Conservation (phyloP, 768 basidiomycete species). For the Panellus pusillus region DNA sequence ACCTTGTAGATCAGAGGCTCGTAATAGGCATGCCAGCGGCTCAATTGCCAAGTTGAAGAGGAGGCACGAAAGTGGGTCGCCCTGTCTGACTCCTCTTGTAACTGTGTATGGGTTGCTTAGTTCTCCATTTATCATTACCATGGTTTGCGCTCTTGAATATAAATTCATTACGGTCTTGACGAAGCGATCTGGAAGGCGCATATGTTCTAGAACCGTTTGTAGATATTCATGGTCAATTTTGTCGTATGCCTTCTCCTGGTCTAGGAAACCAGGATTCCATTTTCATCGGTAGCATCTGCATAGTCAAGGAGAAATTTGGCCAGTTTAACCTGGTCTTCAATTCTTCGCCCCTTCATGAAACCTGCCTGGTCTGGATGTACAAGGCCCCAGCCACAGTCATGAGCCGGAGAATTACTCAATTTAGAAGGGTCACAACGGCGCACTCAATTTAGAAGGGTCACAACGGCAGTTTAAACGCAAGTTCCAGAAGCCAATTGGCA, state of each 20-base stretch:
- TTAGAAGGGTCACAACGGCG: no score
- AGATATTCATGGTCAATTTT: slow-evolving; percentile 22
- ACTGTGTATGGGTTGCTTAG: slow-evolving; percentile 19
- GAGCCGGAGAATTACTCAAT: no score
- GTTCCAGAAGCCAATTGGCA: no score
- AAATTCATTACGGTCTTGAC: slow-evolving; percentile 20
- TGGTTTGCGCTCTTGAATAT: slow-evolving; percentile 14
- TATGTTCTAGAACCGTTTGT: background rate
- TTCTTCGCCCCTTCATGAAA: slow-evolving; percentile 24
- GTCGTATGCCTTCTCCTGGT: slow-evolving; percentile 20
- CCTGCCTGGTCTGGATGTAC: slow-evolving; percentile 17
- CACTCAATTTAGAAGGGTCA: no score
- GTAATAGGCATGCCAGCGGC: slow-evolving; percentile 32
- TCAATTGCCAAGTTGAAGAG: slow-evolving; percentile 44
- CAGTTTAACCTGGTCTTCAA: slow-evolving; percentile 26
- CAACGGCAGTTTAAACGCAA: no score
- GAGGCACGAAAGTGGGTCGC: slow-evolving; percentile 39
- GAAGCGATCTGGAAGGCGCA: slow-evolving; percentile 14
- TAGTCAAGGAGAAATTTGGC: slow-evolving; percentile 13
- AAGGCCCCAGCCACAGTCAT: slow-evolving; percentile 1
- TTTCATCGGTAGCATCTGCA: background rate
- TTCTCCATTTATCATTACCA: slow-evolving; percentile 16
- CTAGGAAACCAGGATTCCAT: slow-evolving; percentile 8
- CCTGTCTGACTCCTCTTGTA: slow-evolving; percentile 28
- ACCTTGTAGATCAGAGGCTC: slow-evolving; percentile 30